phyloP scores from a whole-genome alignment of 148 eudicot genomes.

The Arctostaphylos glauca region DNA sequence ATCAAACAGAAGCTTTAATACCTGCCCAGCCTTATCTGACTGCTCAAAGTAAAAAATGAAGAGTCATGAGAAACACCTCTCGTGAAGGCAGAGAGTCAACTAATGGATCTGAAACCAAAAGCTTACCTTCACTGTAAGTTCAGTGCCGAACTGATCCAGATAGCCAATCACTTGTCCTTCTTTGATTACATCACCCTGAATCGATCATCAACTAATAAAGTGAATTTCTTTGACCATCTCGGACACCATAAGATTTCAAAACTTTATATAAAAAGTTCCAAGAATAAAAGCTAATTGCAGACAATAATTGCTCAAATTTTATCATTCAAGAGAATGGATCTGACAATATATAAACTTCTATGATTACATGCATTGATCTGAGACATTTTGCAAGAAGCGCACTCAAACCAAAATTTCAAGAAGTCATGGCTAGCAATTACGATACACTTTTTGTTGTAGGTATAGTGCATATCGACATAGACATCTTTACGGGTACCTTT shows the following conservation, averaged over 20 bases:
- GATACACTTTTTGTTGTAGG: too few relatives aligned
- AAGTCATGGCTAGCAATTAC: too few relatives aligned
- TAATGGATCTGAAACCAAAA: constrained; percentile 11
- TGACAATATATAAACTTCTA: not conserved
- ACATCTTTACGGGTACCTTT: too few relatives aligned
- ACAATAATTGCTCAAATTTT: not conserved
- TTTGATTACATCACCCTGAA: constrained; percentile 82
- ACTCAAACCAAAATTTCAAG: too few relatives aligned
- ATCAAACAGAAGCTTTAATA: constrained; percentile 59
- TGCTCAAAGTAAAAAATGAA: constrained; percentile 27
- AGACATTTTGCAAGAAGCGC: too few relatives aligned
- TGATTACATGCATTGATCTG: too few relatives aligned
- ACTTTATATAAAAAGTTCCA: not conserved
- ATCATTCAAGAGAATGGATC: not conserved
- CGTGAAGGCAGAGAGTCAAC: not conserved
- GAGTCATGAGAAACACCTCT: constrained; percentile 11
- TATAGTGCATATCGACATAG: too few relatives aligned
- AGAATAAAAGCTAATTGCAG: not conserved
- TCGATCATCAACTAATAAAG: not conserved
- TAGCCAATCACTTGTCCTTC: constrained; percentile 88
- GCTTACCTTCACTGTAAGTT: constrained; percentile 79
- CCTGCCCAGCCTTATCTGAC: constrained; percentile 89
- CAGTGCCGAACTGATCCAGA: constrained; percentile 80
- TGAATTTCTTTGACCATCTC: not conserved
- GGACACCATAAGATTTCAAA: not conserved